phyloP scores from a whole-genome alignment of 108 stramenopile genomes.

The Poteriospumella lacustris region DNA sequence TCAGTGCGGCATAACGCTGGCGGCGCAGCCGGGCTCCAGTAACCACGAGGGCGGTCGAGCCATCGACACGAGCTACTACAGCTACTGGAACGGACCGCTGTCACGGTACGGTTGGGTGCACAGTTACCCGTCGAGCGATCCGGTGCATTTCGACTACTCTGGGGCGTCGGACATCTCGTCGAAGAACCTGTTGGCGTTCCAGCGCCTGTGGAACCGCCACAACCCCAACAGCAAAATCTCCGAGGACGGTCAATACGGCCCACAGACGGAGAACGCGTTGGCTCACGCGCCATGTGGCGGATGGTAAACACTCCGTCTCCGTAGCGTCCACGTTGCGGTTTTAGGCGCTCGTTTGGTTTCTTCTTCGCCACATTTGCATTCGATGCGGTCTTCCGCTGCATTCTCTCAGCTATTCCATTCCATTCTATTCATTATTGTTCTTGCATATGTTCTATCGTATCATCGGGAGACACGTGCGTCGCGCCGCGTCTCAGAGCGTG shows the following conservation, averaged over 20 bases:
- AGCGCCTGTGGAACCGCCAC: conserved; percentile 13
- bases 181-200: conserved; percentile 23
- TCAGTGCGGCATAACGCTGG: conserved; percentile 12
- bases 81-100: conserved; percentile 7
- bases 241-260: conserved; percentile 22
- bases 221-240: conserved; percentile 1
- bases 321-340: too few relatives aligned
- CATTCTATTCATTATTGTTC: too few relatives aligned
- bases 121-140: conserved; percentile 18
- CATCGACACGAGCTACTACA: conserved; percentile 25
- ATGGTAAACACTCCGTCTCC: too few relatives aligned
- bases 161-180: conserved; percentile 3
- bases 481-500: too few relatives aligned
- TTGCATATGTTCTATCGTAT: too few relatives aligned
- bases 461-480: too few relatives aligned
- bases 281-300: conserved; percentile 4
- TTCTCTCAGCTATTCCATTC: too few relatives aligned
- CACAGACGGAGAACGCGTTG: conserved; percentile 13
- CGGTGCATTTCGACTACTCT: conserved; percentile 29
- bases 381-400: too few relatives aligned
- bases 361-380: too few relatives aligned
- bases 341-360: too few relatives aligned
- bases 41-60: conserved; percentile 28
- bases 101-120: conserved; percentile 20
- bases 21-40: conserved; percentile 13